Evolutionary conservation across 805 yeast species (phyloP).

Genomic region (Hanseniaspora guilliermondii): DNA sequence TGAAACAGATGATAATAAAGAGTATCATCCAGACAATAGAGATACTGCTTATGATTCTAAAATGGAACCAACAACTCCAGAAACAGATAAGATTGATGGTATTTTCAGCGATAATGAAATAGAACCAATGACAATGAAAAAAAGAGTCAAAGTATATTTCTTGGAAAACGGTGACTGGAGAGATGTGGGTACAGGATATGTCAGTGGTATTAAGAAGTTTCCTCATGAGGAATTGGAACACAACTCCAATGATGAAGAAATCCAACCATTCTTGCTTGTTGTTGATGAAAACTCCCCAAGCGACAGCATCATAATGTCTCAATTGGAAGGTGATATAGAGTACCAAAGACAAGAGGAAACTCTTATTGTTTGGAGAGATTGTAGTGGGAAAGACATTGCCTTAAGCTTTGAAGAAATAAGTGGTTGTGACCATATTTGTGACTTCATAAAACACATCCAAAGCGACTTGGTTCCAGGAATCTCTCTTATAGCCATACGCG

Average conservation of each 20-base stretch:
- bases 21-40: background rate
- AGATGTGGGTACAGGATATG: constrained; percentile 86
- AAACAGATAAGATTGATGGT: constrained; percentile 13
- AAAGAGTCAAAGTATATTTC: constrained; percentile 84
- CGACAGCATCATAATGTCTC: constrained; percentile 49
- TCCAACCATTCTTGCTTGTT: constrained; percentile 53
- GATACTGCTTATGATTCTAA: background rate
- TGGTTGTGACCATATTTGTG: constrained; percentile 77
- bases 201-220: constrained; percentile 49
- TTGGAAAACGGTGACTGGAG: constrained; percentile 75
- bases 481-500: constrained; percentile 45
- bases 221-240: background rate
- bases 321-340: constrained; percentile 61
- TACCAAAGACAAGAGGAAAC: constrained; percentile 93
- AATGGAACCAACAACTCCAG: constrained; percentile 12
- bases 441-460: constrained; percentile 61
- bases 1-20: background rate
- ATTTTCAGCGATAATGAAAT: background rate
- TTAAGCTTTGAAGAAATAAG: constrained; percentile 82
- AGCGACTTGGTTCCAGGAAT: constrained; percentile 50
- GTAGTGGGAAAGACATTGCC: constrained; percentile 62
- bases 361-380: constrained; percentile 84
- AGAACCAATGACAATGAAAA: constrained; percentile 32
- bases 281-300: constrained; percentile 52
- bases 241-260: background rate